Percentiles rank a stretch among this genome's conserved stretches.
phyloP scores from a whole-genome alignment of 2,329 filamentous ascomycete genomes.

The Macrophomina pseudophaseolina region DNA sequence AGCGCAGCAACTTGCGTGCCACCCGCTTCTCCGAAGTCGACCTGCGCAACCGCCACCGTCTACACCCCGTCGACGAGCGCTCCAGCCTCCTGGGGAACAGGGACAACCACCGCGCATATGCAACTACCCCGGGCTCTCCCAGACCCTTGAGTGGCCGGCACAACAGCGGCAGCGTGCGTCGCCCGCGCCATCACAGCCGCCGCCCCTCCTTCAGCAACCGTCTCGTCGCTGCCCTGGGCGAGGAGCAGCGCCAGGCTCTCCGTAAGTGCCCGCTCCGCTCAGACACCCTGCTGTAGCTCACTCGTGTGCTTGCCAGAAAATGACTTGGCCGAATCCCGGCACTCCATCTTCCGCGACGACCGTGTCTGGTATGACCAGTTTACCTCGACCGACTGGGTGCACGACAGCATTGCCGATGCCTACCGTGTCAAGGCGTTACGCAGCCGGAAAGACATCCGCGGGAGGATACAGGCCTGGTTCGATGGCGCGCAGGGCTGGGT shows the following conservation, averaged over 20 bases:
- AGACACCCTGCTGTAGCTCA: not conserved
- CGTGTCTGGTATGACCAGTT: constrained; percentile 99
- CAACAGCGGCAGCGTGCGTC: constrained; percentile 35
- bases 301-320: constrained; percentile 40
- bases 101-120: constrained; percentile 47
- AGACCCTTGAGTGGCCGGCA: constrained; percentile 45
- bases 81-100: constrained; percentile 53
- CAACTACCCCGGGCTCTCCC: constrained; percentile 48
- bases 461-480: constrained; percentile 75
- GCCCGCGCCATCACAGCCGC: constrained; percentile 36
- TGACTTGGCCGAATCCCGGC: constrained; percentile 67
- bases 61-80: constrained; percentile 48
- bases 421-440: constrained; percentile 85
- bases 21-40: constrained; percentile 41
- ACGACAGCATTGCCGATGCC: constrained; percentile 94
- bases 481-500: constrained; percentile 95
- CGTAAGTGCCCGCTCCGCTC: constrained; percentile 28
- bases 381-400: constrained; percentile 96
- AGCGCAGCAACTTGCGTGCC: constrained; percentile 37
- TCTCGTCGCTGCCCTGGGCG: constrained; percentile 64
- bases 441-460: constrained; percentile 80
- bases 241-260: constrained; percentile 55
- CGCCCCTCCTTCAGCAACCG: constrained; percentile 48
- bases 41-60: constrained; percentile 29
- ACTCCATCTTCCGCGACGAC: constrained; percentile 75